Evolutionary conservation across 345 rosid genomes (phyloP), one percentile per base, ranked within the genome.

Genomic region (Syzygium grande): DNA sequence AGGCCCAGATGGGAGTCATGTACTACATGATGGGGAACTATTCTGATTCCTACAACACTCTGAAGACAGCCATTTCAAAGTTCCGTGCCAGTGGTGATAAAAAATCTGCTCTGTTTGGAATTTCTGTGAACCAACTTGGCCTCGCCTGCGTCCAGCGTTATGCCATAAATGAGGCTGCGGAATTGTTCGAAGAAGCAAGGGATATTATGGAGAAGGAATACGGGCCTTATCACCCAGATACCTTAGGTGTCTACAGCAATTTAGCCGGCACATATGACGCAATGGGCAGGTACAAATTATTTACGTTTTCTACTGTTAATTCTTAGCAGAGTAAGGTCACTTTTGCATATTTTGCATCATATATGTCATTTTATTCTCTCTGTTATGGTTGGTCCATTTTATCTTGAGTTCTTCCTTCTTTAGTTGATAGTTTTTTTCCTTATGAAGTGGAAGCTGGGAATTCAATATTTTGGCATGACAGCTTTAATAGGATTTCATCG

Each of bases 251-350:
- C 19, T 96, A 96, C 85, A 96, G 98, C 93, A 98, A 98, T 80
- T 96, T 98, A 14, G 99, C 99, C 13, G 99, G 99, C 54, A 96
- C 98, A 21, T 98, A 96, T 89, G 99, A 98, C 89, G 99, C 99
- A 51, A 95, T 98, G 97, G 99, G 99, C 86, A 96, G 99, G 99
- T 98, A 89, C 58, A 29, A 34, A 52, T 51, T 25, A 63, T 79
- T 80, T 78, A 63, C 29, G 13, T 46, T 84, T 84, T 51, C 52
- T 73, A 19, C 43, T 34, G 80, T 73, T n/a, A 43, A 52, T 22
- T 54, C 30, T 22, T 58, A 21, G 19, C 16, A 43, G 56, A 51
- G 29, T 84, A 84, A 73, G 49, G 46, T 73, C 49, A 73, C 43
- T 17, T 73, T 19, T 17, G 49, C 49, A 73, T 73, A 34, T 17